phyloP scores from a whole-genome alignment of 805 yeast species.

The Spencermartinsiella europaea region DNA sequence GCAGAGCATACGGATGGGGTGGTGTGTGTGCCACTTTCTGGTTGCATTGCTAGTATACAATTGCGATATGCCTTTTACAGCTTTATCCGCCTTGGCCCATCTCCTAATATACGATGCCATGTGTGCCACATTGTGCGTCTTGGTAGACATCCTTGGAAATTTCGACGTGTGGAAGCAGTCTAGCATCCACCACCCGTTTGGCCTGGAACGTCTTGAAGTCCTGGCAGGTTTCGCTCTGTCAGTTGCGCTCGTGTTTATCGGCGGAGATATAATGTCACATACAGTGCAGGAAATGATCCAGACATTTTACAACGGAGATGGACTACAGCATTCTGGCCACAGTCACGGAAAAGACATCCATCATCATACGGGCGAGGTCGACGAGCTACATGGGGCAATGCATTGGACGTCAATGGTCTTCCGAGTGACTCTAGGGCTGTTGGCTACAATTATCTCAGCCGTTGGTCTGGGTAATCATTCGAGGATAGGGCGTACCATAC shows the following conservation, averaged over 20 bases:
- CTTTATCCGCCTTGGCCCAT: conserved; percentile 77
- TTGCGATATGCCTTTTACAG: conserved; percentile 55
- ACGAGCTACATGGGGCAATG: conserved; percentile 11
- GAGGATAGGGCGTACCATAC: conserved; percentile 26
- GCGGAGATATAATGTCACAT: conserved; percentile 83
- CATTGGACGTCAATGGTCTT: conserved; percentile 20
- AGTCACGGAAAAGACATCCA: conserved; percentile 12
- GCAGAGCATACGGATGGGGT: conserved; percentile 54
- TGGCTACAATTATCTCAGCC: conserved; percentile 33
- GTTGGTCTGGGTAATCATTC: conserved; percentile 32
- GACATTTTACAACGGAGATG: conserved; percentile 31
- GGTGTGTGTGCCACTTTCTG: conserved; percentile 55
- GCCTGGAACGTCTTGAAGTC: conserved; percentile 86
- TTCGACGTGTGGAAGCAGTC: conserved; percentile 87
- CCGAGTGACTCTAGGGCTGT: conserved; percentile 25
- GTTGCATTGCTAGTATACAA: conserved; percentile 54
- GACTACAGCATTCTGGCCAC: conserved; percentile 27
- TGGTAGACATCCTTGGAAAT: conserved; percentile 78
- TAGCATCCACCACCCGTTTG: conserved; percentile 84
- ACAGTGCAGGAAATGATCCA: conserved; percentile 67
- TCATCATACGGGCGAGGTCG: conserved; percentile 9
- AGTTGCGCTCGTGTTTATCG: conserved; percentile 82
- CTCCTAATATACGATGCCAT: conserved; percentile 80
- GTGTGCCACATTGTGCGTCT: conserved; percentile 62
- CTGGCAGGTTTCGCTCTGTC: conserved; percentile 82